Conservation (phyloP, 768 basidiomycete species). For the Exsudoporus frostii region DNA sequence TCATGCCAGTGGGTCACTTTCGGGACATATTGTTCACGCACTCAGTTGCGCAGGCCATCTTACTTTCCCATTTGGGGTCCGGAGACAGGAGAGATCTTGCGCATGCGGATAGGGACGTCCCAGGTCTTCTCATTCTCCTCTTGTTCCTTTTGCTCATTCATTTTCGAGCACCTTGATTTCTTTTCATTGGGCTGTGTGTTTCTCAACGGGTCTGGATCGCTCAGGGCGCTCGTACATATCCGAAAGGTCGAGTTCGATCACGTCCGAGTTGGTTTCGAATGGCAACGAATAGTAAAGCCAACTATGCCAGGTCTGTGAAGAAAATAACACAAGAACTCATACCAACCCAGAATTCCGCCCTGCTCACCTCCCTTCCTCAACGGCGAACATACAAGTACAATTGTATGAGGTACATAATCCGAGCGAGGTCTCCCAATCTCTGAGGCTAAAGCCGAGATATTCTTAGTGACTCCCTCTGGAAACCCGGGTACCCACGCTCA, state of each 20-base stretch:
- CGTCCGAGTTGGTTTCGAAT: slow-evolving; percentile 46
- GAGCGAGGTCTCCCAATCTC: too few species aligned
- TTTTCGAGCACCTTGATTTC: slow-evolving; percentile 28
- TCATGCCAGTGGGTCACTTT: slow-evolving; percentile 12
- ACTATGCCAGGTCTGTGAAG: too few species aligned
- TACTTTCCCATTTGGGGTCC: slow-evolving; percentile 23
- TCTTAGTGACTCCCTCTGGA: slow-evolving; percentile 6
- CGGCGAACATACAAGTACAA: too few species aligned
- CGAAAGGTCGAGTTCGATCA: slow-evolving; percentile 73
- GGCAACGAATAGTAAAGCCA: too few species aligned
- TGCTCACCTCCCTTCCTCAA: too few species aligned
- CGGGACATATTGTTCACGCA: background rate
- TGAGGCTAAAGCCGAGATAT: background rate
- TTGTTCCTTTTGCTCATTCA: slow-evolving; percentile 37
- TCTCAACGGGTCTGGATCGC: slow-evolving; percentile 60
- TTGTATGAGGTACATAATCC: too few species aligned
- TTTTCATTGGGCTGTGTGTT: slow-evolving; percentile 26
- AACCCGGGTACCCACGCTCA: slow-evolving; percentile 9
- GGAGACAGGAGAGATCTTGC: slow-evolving; percentile 15
- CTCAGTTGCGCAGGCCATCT: slow-evolving; percentile 13
- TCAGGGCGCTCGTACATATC: slow-evolving; percentile 72
- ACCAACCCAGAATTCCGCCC: too few species aligned
- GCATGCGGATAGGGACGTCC: slow-evolving; percentile 46
- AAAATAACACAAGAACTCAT: too few species aligned
- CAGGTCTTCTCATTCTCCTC: slow-evolving; percentile 59